Percentiles rank a stretch among this genome's conserved stretches.
phyloP scores from a whole-genome alignment of 2,329 filamentous ascomycete species.

The Colletotrichum siamense region DNA sequence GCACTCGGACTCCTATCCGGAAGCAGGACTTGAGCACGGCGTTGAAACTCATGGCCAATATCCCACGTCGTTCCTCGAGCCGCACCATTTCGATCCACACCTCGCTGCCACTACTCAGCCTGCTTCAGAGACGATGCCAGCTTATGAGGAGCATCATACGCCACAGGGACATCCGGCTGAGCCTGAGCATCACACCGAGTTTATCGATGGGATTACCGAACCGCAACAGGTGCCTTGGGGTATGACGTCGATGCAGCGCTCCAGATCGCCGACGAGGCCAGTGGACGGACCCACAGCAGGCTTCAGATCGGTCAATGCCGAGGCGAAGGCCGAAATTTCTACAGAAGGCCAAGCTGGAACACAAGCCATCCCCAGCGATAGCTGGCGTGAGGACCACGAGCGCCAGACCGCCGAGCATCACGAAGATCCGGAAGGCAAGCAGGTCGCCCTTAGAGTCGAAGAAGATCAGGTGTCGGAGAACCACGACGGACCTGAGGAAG shows the following conservation, averaged over 20 bases:
- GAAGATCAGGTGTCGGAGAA: conserved; percentile 10
- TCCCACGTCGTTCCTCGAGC: conserved; percentile 5
- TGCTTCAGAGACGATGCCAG: not conserved
- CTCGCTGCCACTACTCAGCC: not conserved
- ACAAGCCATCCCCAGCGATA: not conserved
- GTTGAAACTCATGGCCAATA: not conserved
- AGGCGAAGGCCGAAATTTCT: not conserved
- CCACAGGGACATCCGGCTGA: not conserved
- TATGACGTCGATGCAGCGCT: not conserved
- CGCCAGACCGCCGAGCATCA: not conserved
- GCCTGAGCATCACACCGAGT: not conserved
- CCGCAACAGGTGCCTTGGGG: conserved; percentile 19
- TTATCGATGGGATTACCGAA: conserved; percentile 13
- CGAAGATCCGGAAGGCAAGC: not conserved
- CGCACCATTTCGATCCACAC: not conserved
- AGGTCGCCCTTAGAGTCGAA: not conserved
- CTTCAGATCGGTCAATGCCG: not conserved
- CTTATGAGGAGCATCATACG: not conserved
- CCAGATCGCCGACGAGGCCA: not conserved
- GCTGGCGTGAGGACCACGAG: not conserved
- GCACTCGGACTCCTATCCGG: conserved; percentile 1
- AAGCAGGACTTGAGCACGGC: conserved; percentile 2
- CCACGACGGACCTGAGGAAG: conserved; percentile 1
- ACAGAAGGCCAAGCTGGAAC: not conserved
- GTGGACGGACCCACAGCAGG: not conserved